These are phyloP conservation scores for Kurtzmaniella fragi DNA, from an alignment of 805 yeast genomes.

Conservation along the genomic window DNA sequence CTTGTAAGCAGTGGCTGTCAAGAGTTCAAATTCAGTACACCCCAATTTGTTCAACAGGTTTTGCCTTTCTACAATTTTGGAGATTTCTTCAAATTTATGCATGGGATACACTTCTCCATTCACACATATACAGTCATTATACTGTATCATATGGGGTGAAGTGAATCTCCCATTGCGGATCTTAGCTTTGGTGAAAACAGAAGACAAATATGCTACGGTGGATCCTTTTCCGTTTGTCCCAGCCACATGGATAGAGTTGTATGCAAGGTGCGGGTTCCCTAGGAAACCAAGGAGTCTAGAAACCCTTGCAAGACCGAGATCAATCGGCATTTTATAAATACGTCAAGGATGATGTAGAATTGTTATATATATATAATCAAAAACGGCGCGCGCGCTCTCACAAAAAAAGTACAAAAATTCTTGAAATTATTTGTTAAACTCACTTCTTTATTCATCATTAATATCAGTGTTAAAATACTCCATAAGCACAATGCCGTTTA, in stretches of 20 bases:
- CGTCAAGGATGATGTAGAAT: neutral
- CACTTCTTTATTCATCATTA: neutral
- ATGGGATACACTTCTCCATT: slow-evolving; percentile 52
- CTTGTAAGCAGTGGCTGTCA: slow-evolving; percentile 81
- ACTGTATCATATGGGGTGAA: slow-evolving; percentile 75
- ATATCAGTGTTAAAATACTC: neutral
- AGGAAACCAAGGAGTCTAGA: slow-evolving; percentile 32
- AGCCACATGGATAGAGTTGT: slow-evolving; percentile 80
- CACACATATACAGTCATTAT: slow-evolving; percentile 72
- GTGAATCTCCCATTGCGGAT: slow-evolving; percentile 73
- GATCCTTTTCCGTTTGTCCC: slow-evolving; percentile 98
- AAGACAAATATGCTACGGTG: slow-evolving; percentile 73
- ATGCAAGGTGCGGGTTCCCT: slow-evolving; percentile 64
- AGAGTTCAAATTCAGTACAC: slow-evolving; percentile 84
- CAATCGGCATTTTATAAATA: slow-evolving; percentile 27
- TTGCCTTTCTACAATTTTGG: slow-evolving; percentile 34
- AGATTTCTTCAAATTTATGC: slow-evolving; percentile 41
- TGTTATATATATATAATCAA: neutral
- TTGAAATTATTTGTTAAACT: neutral
- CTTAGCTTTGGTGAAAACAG: slow-evolving; percentile 48
- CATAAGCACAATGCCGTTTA: slow-evolving; percentile 17
- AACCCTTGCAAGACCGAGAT: slow-evolving; percentile 33
- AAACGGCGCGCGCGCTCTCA: too few relatives aligned
- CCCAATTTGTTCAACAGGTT: slow-evolving; percentile 41
- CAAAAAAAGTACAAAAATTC: too few relatives aligned